phyloP scores from a whole-genome alignment of 306 rosid genomes.

The Morella rubra region DNA sequence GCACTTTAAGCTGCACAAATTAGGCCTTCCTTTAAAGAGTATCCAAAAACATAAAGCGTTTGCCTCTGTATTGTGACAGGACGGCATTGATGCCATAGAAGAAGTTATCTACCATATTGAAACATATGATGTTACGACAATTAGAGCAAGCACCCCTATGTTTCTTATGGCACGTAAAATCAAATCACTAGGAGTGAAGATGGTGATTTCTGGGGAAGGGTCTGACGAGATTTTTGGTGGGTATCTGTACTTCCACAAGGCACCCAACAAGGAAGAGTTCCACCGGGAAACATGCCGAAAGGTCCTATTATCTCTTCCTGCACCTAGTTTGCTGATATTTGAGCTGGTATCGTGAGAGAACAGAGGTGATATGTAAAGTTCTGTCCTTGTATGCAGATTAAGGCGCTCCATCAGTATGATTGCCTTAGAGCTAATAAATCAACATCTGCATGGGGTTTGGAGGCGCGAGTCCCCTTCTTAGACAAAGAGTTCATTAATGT shows the following conservation, averaged over 20 bases:
- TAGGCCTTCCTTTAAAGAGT: neutral
- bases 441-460: constrained; percentile 94
- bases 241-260: constrained; percentile 94
- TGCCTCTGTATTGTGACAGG: constrained; percentile 41
- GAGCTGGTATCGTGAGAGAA: constrained; percentile 1
- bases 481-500: constrained; percentile 76
- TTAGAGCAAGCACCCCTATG: constrained; percentile 98
- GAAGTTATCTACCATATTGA: constrained; percentile 92
- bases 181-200: constrained; percentile 91
- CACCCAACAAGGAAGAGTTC: constrained; percentile 95
- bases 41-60: constrained; percentile 3
- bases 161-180: constrained; percentile 94
- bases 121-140: constrained; percentile 92
- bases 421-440: constrained; percentile 91
- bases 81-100: constrained; percentile 95
- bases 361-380: neutral
- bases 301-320: constrained; percentile 36
- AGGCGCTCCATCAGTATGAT: constrained; percentile 87
- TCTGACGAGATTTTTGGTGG: constrained; percentile 97
- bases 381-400: constrained; percentile 54
- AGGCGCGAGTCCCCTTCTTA: constrained; percentile 90
- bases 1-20: neutral
- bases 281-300: constrained; percentile 92
- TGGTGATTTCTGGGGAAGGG: constrained; percentile 98
- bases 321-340: neutral